A percentile compares a stretch with the other conserved stretches of the same genome.
Evolutionary conservation across 306 rosid species (phyloP).

Genomic region (Canavalia ensiformis): DNA sequence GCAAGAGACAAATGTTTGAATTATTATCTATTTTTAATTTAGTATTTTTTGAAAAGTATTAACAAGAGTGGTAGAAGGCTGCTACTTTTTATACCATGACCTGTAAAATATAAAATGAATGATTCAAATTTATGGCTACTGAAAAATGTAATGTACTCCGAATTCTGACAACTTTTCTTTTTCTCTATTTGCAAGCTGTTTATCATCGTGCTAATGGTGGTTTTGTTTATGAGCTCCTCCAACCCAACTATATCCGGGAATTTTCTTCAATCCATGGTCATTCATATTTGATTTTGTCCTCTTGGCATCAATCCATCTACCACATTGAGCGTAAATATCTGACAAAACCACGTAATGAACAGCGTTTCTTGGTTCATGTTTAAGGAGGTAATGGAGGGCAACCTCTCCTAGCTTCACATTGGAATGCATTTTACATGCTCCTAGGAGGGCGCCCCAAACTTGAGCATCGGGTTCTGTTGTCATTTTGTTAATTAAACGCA

Average conservation of each 20-base stretch:
- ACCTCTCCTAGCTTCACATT: slow-evolving; percentile 70
- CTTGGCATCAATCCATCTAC: slow-evolving; percentile 66
- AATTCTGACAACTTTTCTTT: neutral
- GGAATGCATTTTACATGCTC: slow-evolving; percentile 77
- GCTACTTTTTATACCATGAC: too few species aligned
- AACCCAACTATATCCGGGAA: slow-evolving; percentile 78
- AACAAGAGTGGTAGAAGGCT: too few species aligned
- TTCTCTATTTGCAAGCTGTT: slow-evolving; percentile 29
- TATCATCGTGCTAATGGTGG: slow-evolving; percentile 26
- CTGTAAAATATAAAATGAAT: too few species aligned
- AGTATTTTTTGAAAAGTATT: too few species aligned
- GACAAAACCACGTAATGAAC: slow-evolving; percentile 64
- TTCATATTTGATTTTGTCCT: slow-evolving; percentile 57
- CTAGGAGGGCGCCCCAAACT: slow-evolving; percentile 87
- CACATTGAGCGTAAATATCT: slow-evolving; percentile 68
- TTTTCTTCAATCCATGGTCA: slow-evolving; percentile 64
- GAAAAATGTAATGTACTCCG: neutral
- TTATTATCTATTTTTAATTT: neutral
- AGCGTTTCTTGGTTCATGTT: slow-evolving; percentile 73
- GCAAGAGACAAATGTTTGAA: neutral
- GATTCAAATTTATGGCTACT: neutral
- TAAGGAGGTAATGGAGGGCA: slow-evolving; percentile 66
- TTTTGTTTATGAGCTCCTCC: slow-evolving; percentile 54
- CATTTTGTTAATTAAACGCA: slow-evolving; percentile 56
- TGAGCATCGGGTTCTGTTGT: slow-evolving; percentile 70